phyloP scores from a whole-genome alignment of 805 yeast genomes.

The Kockiozyma suomiensis region DNA sequence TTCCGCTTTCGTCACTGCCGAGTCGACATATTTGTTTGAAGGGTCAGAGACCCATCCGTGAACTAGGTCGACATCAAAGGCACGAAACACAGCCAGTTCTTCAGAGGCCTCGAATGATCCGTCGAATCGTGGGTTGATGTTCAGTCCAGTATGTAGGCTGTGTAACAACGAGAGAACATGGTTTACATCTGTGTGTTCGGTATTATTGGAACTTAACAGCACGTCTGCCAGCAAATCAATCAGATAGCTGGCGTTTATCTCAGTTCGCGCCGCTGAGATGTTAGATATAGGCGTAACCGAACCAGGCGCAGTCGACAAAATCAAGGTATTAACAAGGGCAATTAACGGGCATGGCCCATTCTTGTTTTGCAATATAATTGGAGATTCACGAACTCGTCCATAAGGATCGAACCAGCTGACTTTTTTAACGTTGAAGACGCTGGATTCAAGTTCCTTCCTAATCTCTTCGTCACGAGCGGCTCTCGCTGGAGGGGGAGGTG shows the following conservation, averaged over 20 bases:
- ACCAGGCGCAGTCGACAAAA: slow-evolving; percentile 50
- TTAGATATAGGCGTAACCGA: slow-evolving; percentile 13
- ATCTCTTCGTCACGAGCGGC: not conserved
- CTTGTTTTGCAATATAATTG: slow-evolving; percentile 69
- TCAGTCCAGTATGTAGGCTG: slow-evolving; percentile 66
- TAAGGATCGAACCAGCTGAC: slow-evolving; percentile 26
- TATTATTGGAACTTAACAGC: slow-evolving; percentile 41
- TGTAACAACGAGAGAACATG: slow-evolving; percentile 61
- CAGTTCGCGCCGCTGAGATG: slow-evolving; percentile 22
- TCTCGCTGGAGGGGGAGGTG: not conserved
- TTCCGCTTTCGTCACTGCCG: slow-evolving; percentile 45
- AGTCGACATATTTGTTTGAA: slow-evolving; percentile 42
- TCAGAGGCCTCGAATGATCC: slow-evolving; percentile 59
- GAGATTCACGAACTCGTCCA: slow-evolving; percentile 19
- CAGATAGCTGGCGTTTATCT: slow-evolving; percentile 47
- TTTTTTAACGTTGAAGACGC: slow-evolving; percentile 25
- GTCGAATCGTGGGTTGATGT: slow-evolving; percentile 69
- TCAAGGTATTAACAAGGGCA: slow-evolving; percentile 70
- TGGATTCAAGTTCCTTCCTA: slow-evolving; percentile 9
- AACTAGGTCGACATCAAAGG: slow-evolving; percentile 61
- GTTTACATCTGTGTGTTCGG: slow-evolving; percentile 38
- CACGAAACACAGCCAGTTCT: slow-evolving; percentile 59
- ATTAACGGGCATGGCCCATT: slow-evolving; percentile 91
- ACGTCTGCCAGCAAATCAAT: slow-evolving; percentile 56
- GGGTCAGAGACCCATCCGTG: slow-evolving; percentile 82